Conservation (phyloP, 768 basidiomycete genomes). For the Ramaria sp. region DNA sequence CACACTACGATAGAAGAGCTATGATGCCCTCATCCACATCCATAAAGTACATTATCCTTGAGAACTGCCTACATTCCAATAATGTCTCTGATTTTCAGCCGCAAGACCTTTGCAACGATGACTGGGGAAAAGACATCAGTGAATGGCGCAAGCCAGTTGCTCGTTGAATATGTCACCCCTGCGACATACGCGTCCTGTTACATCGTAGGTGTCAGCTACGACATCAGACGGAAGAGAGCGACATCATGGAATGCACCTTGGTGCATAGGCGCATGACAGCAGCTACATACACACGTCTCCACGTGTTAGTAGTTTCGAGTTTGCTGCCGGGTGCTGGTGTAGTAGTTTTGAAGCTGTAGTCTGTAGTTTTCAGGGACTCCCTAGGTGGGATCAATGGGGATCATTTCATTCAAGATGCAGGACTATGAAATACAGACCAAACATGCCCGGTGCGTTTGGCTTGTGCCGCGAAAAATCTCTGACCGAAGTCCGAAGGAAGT, state of each 20-base stretch:
- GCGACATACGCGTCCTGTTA: neutral
- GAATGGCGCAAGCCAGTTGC: slow-evolving; percentile 1
- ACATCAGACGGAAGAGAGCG: neutral
- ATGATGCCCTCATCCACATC: too few relatives aligned
- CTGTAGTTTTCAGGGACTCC: slow-evolving; percentile 3
- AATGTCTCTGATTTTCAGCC: neutral
- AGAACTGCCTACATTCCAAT: too few relatives aligned
- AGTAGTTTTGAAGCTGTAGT: slow-evolving; percentile 12
- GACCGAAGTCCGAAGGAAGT: neutral
- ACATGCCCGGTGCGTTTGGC: too few relatives aligned
- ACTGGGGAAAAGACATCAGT: slow-evolving; percentile 4
- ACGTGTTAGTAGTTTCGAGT: neutral
- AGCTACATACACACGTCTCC: neutral
- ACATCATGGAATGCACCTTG: neutral
- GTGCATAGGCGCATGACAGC: neutral
- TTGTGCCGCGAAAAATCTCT: neutral
- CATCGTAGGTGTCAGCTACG: neutral
- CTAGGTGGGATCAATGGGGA: neutral
- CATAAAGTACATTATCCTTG: too few relatives aligned
- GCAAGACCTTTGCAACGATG: neutral
- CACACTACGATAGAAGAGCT: too few relatives aligned
- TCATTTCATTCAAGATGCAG: neutral
- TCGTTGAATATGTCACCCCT: neutral
- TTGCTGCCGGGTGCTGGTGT: slow-evolving; percentile 11
- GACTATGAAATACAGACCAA: neutral